Evolutionary conservation across 257 asterid species (phyloP), one percentile per base, ranked within the genome.

Genomic region (Handroanthus guayacan): DNA sequence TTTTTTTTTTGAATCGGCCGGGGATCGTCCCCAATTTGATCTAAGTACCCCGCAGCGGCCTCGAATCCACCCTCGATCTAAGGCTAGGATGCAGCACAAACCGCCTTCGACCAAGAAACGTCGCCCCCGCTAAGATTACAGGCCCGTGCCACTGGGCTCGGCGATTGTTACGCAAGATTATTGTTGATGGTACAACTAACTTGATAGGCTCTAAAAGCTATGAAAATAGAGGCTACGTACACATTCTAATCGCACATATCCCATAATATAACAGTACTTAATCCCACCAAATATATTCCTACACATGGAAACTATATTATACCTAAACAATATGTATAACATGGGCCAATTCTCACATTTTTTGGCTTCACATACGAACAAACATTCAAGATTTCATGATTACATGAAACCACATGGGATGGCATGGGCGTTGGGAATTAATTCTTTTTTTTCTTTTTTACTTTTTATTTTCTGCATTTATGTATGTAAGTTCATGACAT

Each of bases 391-490:
- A 67, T 68, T 72, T 16, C 62, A 74, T 76, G 52, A 67, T 65
- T 62, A 3, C 37, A 58, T 7, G 66, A 60, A 68, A 62, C 67
- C 84, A 83, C 87, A 78, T 80, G 84, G 80, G 68, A 70, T 73
- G 45, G 82, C 64, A 76, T 80, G 84, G 82, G 80, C 78, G 52
- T 6, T 41, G 48, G 2, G 25, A n/a, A 11, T 25, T 2, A 17
- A 9, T 36, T 37, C 9, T 31, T 43, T n/a, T 0, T 37, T 18
- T 25, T 75, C 6, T 47, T 52, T 17, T 50, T 12, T 13, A 11
- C 63, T 45, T 31, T 20, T 31, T 58, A 67, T 45, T 73, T 62
- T 50, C 54, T 56, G 36, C 69, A n/a, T 78, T 47, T 38, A 74
- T 25, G 18, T 8, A 47, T 41, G 45, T 12, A 73, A 47, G 80